A percentile compares a stretch with the other conserved stretches of the same genome.
phyloP scores from a whole-genome alignment of 2,329 filamentous ascomycete genomes.

The Xylariaceae sp. region DNA sequence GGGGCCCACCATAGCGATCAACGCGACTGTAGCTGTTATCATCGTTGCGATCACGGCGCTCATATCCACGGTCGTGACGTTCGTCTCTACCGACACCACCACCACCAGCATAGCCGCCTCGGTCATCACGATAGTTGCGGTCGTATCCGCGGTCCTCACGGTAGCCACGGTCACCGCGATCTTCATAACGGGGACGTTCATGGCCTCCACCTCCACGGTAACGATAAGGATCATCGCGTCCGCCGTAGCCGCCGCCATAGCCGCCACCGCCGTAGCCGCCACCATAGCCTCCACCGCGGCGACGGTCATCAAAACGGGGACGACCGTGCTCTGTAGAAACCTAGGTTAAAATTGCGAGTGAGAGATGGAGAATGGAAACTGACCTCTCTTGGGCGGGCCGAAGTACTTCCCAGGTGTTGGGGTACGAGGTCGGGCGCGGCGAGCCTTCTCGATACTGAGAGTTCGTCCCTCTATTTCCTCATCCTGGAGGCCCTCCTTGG shows the following conservation, averaged over 20 bases:
- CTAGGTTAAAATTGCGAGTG: constrained; percentile 19
- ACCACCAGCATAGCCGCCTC: constrained; percentile 35
- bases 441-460: constrained; percentile 97
- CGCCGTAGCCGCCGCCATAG: constrained; percentile 43
- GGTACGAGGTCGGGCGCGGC: constrained; percentile 87
- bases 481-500: constrained; percentile 92
- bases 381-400: constrained; percentile 94
- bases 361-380: constrained; percentile 35
- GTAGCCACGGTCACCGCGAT: constrained; percentile 44
- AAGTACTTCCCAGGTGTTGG: constrained; percentile 99
- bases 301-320: constrained; percentile 39
- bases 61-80: constrained; percentile 47
- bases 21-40: constrained; percentile 27
- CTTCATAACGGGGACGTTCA: constrained; percentile 36
- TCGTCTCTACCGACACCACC: constrained; percentile 23
- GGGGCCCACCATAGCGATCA: constrained; percentile 30
- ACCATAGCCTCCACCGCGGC: constrained; percentile 47
- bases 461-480: constrained; percentile 94
- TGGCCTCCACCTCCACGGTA: constrained; percentile 51
- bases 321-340: constrained; percentile 37
- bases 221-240: constrained; percentile 54
- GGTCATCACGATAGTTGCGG: constrained; percentile 37
- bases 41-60: constrained; percentile 44
- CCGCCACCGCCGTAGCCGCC: constrained; percentile 51
- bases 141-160: constrained; percentile 42